Conservation (phyloP, 179 eudicot species). For the Silene coronaria region DNA sequence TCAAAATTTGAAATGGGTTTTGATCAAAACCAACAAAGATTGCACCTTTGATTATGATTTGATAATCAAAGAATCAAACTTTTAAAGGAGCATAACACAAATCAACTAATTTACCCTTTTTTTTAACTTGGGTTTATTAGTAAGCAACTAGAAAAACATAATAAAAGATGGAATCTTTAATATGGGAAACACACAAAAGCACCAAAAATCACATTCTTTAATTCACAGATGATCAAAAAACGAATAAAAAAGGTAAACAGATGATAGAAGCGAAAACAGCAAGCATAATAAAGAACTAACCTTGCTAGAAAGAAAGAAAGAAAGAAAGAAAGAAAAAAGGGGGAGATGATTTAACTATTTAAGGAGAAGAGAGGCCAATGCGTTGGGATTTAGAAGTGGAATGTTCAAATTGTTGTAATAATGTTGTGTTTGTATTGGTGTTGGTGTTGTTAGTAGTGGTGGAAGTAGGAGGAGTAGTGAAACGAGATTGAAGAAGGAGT, state of each 20-base stretch:
- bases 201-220: neutral
- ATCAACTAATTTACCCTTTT: neutral
- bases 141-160: too few relatives aligned
- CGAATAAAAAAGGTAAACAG: neutral
- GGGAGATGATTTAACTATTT: slow-evolving; percentile 7
- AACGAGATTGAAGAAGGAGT: slow-evolving; percentile 44
- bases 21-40: neutral
- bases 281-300: neutral
- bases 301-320: neutral
- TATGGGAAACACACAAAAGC: neutral
- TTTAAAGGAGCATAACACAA: neutral
- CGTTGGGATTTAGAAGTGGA: slow-evolving; percentile 61
- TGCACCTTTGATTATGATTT: too few relatives aligned
- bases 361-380: slow-evolving; percentile 56
- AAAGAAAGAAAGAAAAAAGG: neutral
- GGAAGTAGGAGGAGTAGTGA: slow-evolving; percentile 29
- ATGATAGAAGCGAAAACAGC: neutral
- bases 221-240: neutral
- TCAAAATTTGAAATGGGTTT: neutral
- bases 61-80: neutral
- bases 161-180: neutral
- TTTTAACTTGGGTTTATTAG: too few relatives aligned
- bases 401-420: slow-evolving; percentile 61
- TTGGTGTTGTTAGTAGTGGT: slow-evolving; percentile 27
- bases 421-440: slow-evolving; percentile 31